Evolutionary conservation across 2,329 filamentous ascomycete genomes (phyloP), one percentile per base, ranked within the genome.

Genomic region (Hymenoscyphus fraxineus): DNA sequence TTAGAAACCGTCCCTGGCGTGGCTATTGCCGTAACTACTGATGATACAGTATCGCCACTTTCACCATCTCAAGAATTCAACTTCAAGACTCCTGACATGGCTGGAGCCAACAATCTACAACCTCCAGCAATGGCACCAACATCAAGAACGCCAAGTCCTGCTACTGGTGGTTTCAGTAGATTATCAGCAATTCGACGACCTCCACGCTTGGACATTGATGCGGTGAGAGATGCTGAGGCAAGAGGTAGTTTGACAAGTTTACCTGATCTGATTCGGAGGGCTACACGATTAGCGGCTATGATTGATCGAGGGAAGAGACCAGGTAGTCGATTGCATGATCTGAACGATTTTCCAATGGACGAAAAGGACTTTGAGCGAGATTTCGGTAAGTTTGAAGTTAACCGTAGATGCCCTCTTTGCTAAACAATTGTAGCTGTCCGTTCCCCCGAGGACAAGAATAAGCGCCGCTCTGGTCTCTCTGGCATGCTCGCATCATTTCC

Each of bases 201-300:
- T 39, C 90, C 92, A 3, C 86, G 85, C 41, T 80, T 97, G 3
- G 88, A 97, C 73, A 89, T 97, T 31, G 88, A 93, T 73, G 91
- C 91, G 3, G 90, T 96, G 3, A 85, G 87, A 68, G 87, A 89
- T 60, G 91, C 91, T 16, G 92, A 97, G 76, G 86, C 89, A 1
- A 86, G 95, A 73, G 93, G 92, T 3, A 97, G 93, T 75, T 81
- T 97, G 68, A 98, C 95, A 1, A 97, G 93, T 77, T 80, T 99
- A 65, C 90, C 93, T 0, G 95, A 98, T 75, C 80, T 99, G 66
- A 98, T 99, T 70, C 85, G 87, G 72, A 86, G 95, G 70, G 95
- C 95, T 12, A 98, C 94, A 0, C 87, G 87, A 69, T 80, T 98
- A 44, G 94, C 93, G 16, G 86, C 91, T 0, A 93, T 96, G 77